Conservation (phyloP, 768 basidiomycete genomes). For the Lactarius hatsudake region DNA sequence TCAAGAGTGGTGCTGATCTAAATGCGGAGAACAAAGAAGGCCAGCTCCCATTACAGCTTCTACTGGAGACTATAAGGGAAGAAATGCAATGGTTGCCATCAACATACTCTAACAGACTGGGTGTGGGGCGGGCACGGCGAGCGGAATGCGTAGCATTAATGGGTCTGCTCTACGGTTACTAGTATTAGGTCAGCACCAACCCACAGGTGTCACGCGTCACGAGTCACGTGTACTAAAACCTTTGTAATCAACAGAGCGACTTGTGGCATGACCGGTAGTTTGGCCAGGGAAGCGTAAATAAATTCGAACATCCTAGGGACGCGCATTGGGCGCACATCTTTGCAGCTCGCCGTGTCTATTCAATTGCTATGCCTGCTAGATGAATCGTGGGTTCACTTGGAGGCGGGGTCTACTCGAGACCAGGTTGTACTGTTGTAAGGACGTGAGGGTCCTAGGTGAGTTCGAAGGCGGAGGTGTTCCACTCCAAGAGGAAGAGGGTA, state of each 20-base stretch:
- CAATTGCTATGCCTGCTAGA: constrained; percentile 37
- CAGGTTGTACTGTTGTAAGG: constrained; percentile 34
- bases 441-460: too few relatives aligned
- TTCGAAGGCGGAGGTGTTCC: too few relatives aligned
- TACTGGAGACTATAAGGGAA: not conserved
- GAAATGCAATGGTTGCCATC: not conserved
- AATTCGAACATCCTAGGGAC: too few relatives aligned
- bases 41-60: not conserved
- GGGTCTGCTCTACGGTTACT: not conserved
- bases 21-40: not conserved
- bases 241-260: too few relatives aligned
- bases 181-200: not conserved
- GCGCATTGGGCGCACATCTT: too few relatives aligned
- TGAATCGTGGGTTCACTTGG: constrained; percentile 54
- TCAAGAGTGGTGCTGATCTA: not conserved
- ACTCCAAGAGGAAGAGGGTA: too few relatives aligned
- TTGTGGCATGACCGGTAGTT: too few relatives aligned
- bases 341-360: too few relatives aligned
- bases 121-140: not conserved
- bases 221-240: too few relatives aligned
- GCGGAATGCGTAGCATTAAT: not conserved
- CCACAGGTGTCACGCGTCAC: not conserved
- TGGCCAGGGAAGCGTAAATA: too few relatives aligned
- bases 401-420: constrained; percentile 54
- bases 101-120: not conserved